Percentiles rank a stretch among this genome's conserved stretches.
Conservation (phyloP, 176 grass and related monocot genomes). For the Tillandsia fasciculata region DNA sequence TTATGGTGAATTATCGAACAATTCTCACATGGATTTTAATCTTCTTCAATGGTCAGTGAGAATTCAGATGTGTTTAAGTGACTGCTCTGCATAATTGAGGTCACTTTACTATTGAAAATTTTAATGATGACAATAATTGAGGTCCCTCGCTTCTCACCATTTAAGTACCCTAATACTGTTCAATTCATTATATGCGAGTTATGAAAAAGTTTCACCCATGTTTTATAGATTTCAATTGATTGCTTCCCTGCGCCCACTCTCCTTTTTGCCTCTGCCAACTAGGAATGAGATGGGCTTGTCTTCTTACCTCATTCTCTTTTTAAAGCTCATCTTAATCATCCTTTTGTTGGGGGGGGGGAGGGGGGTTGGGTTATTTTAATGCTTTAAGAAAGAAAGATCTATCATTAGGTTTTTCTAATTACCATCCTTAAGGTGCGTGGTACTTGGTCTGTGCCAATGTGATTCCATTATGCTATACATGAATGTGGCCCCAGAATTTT, state of each 20-base stretch:
- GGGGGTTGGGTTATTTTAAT: background rate
- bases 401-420: background rate
- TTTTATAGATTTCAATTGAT: background rate
- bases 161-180: no score
- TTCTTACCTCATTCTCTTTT: background rate
- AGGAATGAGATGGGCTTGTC: constrained; percentile 8
- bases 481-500: constrained; percentile 14
- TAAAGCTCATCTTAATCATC: no score
- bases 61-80: no score
- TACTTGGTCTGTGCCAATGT: background rate
- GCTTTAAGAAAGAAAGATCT: background rate
- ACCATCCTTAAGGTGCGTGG: background rate
- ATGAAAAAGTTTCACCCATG: background rate
- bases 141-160: no score
- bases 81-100: no score
- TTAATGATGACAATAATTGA: no score
- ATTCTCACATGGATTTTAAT: no score
- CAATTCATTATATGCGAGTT: background rate
- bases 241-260: background rate
- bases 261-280: constrained; percentile 4
- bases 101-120: no score
- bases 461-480: constrained; percentile 9
- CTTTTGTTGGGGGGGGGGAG: background rate
- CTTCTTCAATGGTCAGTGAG: no score
- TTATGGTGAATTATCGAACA: no score